Base-by-base conservation (phyloP, 208 protist genomes). In the Wallacemonas rigidus region DNA sequence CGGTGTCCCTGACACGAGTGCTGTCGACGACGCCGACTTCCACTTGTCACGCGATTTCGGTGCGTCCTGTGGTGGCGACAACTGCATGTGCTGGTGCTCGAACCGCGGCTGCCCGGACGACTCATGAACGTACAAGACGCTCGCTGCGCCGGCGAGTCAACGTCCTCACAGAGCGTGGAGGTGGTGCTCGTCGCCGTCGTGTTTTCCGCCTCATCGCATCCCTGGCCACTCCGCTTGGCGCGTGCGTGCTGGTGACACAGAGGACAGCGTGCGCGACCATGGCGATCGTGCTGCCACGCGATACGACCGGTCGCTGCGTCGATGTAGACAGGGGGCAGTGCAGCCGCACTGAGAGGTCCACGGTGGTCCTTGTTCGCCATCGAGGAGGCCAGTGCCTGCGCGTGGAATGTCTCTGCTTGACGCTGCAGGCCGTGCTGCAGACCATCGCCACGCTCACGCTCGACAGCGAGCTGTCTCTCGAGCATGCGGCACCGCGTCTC, bases 401-500 rank as follows among this genome's bases (percentile, higher is more conserved):
- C 43, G 67, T 62, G 48, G 56, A 68, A 67, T 1, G 74, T 41
- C 14, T 58, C 67, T 11, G 79, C 73, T 36, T 82, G 68, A 43
- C 82, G 74, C 61, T 88, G 72, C 53, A 85, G 57, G 36, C 74
- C 70, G 11, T 72, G 35, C 67, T 80, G n/a, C 15, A 82, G 62
- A 54, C 76, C 71, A 39, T 79, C 58, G 39, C 71, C 73, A n/a
- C 82, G 81, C 36, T 73, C 75, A 2, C 83, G 77, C 69, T 95
- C 85, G 38, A 76, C 55, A 40, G 54, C 55, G 36, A 95, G 77
- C 61, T 91, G 80, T 44, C 72, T 69, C 72, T 89, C 77, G 60
- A 92, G 81, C 47, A 76, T 67, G 17, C 83, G 69, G 17, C 84
- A 77, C 1, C 75, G 83, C 11, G 81, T 76, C 70, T 90, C 81